These are phyloP conservation scores for Epichloe festucae DNA, from an alignment of 2,329 filamentous ascomycete genomes.

Conservation along the genomic window DNA sequence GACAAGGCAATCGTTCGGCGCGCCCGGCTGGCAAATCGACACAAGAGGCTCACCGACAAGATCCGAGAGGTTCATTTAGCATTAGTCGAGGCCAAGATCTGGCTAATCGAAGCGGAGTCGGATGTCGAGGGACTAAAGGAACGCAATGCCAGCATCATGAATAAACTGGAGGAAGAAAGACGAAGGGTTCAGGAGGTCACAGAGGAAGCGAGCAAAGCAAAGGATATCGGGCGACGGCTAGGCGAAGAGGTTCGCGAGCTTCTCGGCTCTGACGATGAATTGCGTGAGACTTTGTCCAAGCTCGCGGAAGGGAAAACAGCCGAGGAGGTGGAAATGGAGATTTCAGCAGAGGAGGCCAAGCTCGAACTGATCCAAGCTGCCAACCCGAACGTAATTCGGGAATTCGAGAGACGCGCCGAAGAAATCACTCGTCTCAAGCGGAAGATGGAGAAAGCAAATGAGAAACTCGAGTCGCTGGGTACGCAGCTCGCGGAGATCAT, in stretches of 20 bases:
- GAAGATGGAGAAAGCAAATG: constrained; percentile 40
- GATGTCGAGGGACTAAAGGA: constrained; percentile 58
- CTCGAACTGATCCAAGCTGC: constrained; percentile 71
- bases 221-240: constrained; percentile 21
- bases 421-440: constrained; percentile 54
- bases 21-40: constrained; percentile 37
- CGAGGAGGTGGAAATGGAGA: constrained; percentile 58
- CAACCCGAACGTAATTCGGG: constrained; percentile 59
- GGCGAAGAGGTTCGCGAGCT: constrained; percentile 25
- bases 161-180: constrained; percentile 34
- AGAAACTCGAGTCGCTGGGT: constrained; percentile 41
- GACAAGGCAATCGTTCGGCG: constrained; percentile 44
- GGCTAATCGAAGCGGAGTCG: constrained; percentile 67
- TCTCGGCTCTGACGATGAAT: constrained; percentile 25
- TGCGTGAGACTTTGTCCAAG: constrained; percentile 27
- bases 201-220: constrained; percentile 24
- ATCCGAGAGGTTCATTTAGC: constrained; percentile 50
- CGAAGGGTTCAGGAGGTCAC: constrained; percentile 21
- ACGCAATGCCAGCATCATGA: constrained; percentile 48
- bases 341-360: constrained; percentile 59
- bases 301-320: constrained; percentile 37
- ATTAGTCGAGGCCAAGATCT: constrained; percentile 56
- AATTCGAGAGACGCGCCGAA: constrained; percentile 60
- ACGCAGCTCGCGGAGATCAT: constrained; percentile 52
- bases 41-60: constrained; percentile 45